Percentiles rank a stretch among this genome's conserved stretches.
Evolutionary conservation across 2,329 filamentous ascomycete species (phyloP).

Genomic region (Diaporthe aspalathi): DNA sequence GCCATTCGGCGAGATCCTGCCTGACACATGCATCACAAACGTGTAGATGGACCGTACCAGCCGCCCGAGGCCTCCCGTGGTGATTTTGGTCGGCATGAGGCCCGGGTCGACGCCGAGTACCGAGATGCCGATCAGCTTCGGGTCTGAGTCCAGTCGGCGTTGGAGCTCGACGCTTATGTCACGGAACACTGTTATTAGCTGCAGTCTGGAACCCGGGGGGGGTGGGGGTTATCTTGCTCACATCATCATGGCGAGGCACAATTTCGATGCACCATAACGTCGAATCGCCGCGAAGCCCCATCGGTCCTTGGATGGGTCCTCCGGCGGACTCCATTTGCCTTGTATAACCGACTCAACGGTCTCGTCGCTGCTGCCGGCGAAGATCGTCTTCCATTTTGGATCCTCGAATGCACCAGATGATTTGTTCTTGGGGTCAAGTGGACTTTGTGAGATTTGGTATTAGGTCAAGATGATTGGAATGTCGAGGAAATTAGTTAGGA

Average conservation of each 20-base stretch:
- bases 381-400: background rate
- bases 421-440: background rate
- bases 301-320: slow-evolving; percentile 41
- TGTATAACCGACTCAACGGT: slow-evolving; percentile 43
- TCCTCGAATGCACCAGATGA: background rate
- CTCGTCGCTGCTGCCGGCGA: background rate
- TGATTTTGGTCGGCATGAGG: slow-evolving; percentile 44
- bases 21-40: background rate
- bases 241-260: slow-evolving; percentile 49
- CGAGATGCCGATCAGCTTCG: slow-evolving; percentile 45
- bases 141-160: slow-evolving; percentile 45
- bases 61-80: slow-evolving; percentile 37
- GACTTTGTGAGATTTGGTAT: background rate
- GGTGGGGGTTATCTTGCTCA: slow-evolving; percentile 35
- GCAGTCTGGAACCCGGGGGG: too few species aligned
- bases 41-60: slow-evolving; percentile 37
- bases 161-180: slow-evolving; percentile 46
- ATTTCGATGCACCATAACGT: slow-evolving; percentile 49
- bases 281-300: slow-evolving; percentile 40
- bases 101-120: slow-evolving; percentile 51
- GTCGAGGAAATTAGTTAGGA: too few species aligned
- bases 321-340: slow-evolving; percentile 43
- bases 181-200: background rate
- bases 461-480: too few species aligned
- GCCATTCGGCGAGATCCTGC: slow-evolving; percentile 9